phyloP scores from a whole-genome alignment of 257 asterid genomes.

The Solanum bulbocastanum region DNA sequence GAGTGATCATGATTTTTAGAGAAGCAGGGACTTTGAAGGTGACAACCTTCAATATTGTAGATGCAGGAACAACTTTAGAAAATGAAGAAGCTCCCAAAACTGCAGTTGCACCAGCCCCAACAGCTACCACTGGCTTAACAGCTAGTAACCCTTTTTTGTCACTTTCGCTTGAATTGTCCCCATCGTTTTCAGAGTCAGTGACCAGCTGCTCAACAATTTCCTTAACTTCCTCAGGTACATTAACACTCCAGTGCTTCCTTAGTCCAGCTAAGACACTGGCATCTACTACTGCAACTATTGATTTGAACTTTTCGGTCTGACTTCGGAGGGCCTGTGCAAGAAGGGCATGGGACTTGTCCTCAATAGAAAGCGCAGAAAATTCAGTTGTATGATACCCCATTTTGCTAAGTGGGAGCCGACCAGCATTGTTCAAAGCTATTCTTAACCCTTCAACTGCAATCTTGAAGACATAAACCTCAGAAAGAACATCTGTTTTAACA shows the following conservation, averaged over 20 bases:
- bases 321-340: constrained; percentile 71
- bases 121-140: constrained; percentile 75
- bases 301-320: constrained; percentile 51
- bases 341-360: constrained; percentile 73
- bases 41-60: constrained; percentile 54
- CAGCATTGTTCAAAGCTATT: constrained; percentile 69
- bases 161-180: constrained; percentile 10
- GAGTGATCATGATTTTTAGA: constrained; percentile 44
- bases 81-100: constrained; percentile 71
- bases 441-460: constrained; percentile 85
- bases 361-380: constrained; percentile 53
- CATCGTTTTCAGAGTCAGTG: constrained; percentile 25
- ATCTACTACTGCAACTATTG: constrained; percentile 81
- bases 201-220: constrained; percentile 54
- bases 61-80: constrained; percentile 68
- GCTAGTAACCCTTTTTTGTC: constrained; percentile 41
- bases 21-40: constrained; percentile 66
- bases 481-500: constrained; percentile 41
- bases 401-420: constrained; percentile 38
- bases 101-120: constrained; percentile 95
- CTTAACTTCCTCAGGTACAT: constrained; percentile 51
- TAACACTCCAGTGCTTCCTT: constrained; percentile 68
- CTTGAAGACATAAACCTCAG: constrained; percentile 67
- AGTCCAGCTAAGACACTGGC: constrained; percentile 70
- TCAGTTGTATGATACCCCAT: constrained; percentile 6